Conservation (phyloP, 805 yeast genomes). For the Metschnikowia henanensis region DNA sequence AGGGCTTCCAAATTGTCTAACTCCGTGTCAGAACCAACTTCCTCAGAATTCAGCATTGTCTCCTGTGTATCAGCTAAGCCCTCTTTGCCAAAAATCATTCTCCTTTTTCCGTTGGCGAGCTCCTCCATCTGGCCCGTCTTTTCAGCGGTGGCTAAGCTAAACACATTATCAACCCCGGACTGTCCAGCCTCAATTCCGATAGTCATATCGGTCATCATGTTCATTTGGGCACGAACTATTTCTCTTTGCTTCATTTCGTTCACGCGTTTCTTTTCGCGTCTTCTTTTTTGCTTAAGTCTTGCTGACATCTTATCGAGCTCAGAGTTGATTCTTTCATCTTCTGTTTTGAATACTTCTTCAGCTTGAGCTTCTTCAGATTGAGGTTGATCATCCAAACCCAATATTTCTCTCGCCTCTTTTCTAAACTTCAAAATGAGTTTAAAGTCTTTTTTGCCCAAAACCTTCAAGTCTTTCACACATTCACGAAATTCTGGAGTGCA, state of each 20-base stretch:
- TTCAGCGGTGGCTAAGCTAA: conserved; percentile 82
- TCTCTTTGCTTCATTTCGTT: conserved; percentile 89
- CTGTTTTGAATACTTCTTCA: conserved; percentile 72
- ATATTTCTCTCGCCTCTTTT: conserved; percentile 72
- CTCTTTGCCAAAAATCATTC: conserved; percentile 47
- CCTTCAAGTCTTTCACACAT: conserved; percentile 89
- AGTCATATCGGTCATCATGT: conserved; percentile 90
- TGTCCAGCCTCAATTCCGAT: conserved; percentile 92
- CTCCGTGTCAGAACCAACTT: conserved; percentile 47
- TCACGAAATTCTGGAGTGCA: conserved; percentile 78
- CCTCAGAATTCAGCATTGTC: not conserved
- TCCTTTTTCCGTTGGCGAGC: conserved; percentile 73
- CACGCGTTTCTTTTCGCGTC: conserved; percentile 78
- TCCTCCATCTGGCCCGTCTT: conserved; percentile 80
- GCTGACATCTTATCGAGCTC: conserved; percentile 76
- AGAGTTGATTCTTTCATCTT: conserved; percentile 85
- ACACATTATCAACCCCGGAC: conserved; percentile 74
- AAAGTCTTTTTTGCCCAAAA: conserved; percentile 92
- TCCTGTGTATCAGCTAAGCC: not conserved
- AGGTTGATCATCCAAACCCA: conserved; percentile 64
- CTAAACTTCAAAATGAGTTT: conserved; percentile 85
- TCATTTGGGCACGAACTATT: conserved; percentile 89
- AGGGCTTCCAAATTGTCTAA: conserved; percentile 74
- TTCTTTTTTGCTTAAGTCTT: conserved; percentile 64
- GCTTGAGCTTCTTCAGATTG: conserved; percentile 48